Conservation (phyloP, 371 early-diverging fungal species). For the Dinochytrium kinnereticum region DNA sequence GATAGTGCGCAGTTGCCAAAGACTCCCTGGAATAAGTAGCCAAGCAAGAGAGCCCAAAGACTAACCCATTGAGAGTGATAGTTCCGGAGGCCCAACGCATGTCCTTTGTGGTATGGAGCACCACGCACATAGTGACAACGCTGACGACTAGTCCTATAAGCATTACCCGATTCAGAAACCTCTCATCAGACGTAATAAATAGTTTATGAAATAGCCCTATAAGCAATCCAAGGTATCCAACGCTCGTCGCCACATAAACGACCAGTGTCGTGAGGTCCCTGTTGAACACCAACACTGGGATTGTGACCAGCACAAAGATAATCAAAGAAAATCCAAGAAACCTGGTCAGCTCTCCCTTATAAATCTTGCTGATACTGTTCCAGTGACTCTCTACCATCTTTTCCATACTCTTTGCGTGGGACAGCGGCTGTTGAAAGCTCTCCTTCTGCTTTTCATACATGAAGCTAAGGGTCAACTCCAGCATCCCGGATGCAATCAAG, state of each 20-base stretch:
- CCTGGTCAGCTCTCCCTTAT: constrained; percentile 22
- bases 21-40: constrained; percentile 17
- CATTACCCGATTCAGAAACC: constrained; percentile 29
- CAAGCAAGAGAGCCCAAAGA: constrained; percentile 32
- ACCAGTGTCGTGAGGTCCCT: background rate
- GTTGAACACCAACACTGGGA: background rate
- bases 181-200: constrained; percentile 33
- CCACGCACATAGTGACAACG: background rate
- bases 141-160: constrained; percentile 12
- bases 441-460: constrained; percentile 25
- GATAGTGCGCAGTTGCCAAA: constrained; percentile 24
- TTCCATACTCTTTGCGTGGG: constrained; percentile 4
- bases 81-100: constrained; percentile 13
- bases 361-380: constrained; percentile 21
- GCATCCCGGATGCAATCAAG: constrained; percentile 40
- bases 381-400: constrained; percentile 24
- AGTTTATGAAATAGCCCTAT: constrained; percentile 44
- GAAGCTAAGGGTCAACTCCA: constrained; percentile 34
- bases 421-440: constrained; percentile 16
- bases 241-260: constrained; percentile 23
- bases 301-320: constrained; percentile 16
- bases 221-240: constrained; percentile 41
- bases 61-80: constrained; percentile 25
- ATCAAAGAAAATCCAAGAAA: constrained; percentile 12
- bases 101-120: constrained; percentile 13